A percentile compares a stretch with the other conserved stretches of the same genome.
Conservation (phyloP, 1,284 basidiomycete species). For the Coniferiporia sulphurascens region DNA sequence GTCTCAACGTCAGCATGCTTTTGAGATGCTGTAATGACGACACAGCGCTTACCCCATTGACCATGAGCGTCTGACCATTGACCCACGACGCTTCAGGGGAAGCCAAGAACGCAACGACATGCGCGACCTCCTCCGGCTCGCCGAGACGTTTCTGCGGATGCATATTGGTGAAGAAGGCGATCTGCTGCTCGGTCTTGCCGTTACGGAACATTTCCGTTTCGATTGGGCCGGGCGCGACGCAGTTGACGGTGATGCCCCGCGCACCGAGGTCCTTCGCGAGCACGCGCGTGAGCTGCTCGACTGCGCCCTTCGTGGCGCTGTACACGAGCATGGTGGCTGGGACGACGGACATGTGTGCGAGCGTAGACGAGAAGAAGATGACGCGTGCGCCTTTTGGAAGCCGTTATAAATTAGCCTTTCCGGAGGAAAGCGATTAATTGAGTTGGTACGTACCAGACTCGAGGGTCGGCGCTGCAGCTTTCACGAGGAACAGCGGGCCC, state of each 20-base stretch:
- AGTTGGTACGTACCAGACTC: constrained; percentile 34
- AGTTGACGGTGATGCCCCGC: constrained; percentile 52
- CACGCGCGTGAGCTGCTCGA: constrained; percentile 55
- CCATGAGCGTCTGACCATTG: constrained; percentile 49
- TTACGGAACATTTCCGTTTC: constrained; percentile 50
- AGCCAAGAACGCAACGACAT: constrained; percentile 47
- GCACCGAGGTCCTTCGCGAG: constrained; percentile 52
- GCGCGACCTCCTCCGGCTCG: constrained; percentile 48
- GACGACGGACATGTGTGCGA: constrained; percentile 40
- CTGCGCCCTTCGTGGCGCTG: constrained; percentile 50
- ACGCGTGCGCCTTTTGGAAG: constrained; percentile 41
- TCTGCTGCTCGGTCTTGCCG: constrained; percentile 44
- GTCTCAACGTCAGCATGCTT: no score
- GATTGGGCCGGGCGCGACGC: constrained; percentile 49
- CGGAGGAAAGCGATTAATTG: not conserved
- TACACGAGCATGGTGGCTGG: constrained; percentile 47
- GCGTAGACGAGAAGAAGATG: constrained; percentile 50
- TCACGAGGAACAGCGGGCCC: constrained; percentile 50
- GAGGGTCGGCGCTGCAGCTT: constrained; percentile 40
- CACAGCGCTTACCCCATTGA: constrained; percentile 44
- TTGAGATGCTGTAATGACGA: not conserved
- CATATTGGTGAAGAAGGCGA: constrained; percentile 40
- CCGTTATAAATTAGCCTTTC: not conserved
- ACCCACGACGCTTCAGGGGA: constrained; percentile 50
- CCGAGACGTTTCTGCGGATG: constrained; percentile 46